These are phyloP conservation scores for Fomitopsis palustris DNA, from an alignment of 1,284 basidiomycete genomes.

Conservation along the genomic window DNA sequence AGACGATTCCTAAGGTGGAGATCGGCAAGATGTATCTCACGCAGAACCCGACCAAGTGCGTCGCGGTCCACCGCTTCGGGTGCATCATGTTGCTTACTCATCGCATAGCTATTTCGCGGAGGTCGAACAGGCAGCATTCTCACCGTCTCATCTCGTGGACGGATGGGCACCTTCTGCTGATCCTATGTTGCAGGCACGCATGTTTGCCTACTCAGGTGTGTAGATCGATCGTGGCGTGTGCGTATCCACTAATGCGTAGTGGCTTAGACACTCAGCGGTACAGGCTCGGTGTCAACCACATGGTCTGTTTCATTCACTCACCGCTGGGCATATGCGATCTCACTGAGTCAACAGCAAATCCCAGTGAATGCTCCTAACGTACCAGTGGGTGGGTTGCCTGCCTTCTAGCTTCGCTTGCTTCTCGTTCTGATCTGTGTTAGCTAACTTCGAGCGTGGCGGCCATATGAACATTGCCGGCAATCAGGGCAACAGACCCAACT, in stretches of 20 bases:
- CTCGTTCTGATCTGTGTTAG: constrained; percentile 11
- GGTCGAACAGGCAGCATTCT: constrained; percentile 82
- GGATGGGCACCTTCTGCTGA: constrained; percentile 42
- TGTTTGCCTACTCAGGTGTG: constrained; percentile 37
- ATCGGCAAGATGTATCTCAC: constrained; percentile 86
- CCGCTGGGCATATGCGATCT: not conserved
- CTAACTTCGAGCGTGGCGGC: constrained; percentile 39
- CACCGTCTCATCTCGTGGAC: constrained; percentile 71
- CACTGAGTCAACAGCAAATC: constrained; percentile 20
- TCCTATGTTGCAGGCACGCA: constrained; percentile 41
- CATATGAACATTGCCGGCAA: constrained; percentile 27
- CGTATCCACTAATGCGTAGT: not conserved
- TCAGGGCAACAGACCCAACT: constrained; percentile 28
- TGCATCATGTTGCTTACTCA: not conserved
- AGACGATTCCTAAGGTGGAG: constrained; percentile 59
- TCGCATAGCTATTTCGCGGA: constrained; percentile 66
- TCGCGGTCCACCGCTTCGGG: not conserved
- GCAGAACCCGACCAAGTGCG: constrained; percentile 71
- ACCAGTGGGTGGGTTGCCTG: constrained; percentile 18
- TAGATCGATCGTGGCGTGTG: not conserved
- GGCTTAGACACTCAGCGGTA: constrained; percentile 32
- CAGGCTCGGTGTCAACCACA: constrained; percentile 38
- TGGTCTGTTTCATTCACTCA: constrained; percentile 9
- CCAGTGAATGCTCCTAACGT: constrained; percentile 25
- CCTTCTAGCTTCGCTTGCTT: not conserved